Evolutionary conservation across 345 rosid genomes (phyloP).

Genomic region (Clarkia xantiana): DNA sequence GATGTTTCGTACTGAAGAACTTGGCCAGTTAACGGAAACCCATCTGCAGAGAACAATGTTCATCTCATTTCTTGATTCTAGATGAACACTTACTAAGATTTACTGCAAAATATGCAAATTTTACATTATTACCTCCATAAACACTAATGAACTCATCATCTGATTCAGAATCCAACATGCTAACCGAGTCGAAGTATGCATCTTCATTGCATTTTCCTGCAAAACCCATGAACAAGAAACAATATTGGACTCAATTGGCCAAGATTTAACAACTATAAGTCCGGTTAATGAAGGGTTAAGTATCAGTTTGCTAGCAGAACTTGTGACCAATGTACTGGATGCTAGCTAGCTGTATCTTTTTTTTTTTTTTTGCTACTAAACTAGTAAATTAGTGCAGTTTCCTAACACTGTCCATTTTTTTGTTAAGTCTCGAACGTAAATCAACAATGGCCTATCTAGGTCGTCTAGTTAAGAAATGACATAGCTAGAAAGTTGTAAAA

Average conservation of each 20-base stretch:
- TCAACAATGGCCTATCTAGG: too few species aligned
- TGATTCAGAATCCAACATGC: slow-evolving; percentile 70
- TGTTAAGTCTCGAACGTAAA: too few species aligned
- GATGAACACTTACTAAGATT: neutral
- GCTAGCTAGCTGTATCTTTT: too few species aligned
- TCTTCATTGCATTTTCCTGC: slow-evolving; percentile 51
- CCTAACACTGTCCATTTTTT: too few species aligned
- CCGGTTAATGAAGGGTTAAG: neutral
- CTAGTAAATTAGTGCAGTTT: too few species aligned
- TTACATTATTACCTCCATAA: slow-evolving; percentile 42
- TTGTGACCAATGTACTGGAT: too few species aligned
- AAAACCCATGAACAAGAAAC: neutral
- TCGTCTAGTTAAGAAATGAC: too few species aligned
- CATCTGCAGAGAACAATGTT: slow-evolving; percentile 21
- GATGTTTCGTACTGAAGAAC: slow-evolving; percentile 62
- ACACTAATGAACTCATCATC: slow-evolving; percentile 72
- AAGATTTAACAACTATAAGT: neutral
- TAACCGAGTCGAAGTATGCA: slow-evolving; percentile 65
- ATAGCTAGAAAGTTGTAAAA: neutral
- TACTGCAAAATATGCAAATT: neutral
- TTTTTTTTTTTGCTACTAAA: too few species aligned
- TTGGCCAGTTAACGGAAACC: slow-evolving; percentile 38
- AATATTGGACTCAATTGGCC: too few species aligned
- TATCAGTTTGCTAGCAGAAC: too few species aligned
- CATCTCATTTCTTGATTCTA: neutral